Evolutionary conservation across 1,284 basidiomycete genomes (phyloP).

Genomic region (Afroboletus lepidellus): DNA sequence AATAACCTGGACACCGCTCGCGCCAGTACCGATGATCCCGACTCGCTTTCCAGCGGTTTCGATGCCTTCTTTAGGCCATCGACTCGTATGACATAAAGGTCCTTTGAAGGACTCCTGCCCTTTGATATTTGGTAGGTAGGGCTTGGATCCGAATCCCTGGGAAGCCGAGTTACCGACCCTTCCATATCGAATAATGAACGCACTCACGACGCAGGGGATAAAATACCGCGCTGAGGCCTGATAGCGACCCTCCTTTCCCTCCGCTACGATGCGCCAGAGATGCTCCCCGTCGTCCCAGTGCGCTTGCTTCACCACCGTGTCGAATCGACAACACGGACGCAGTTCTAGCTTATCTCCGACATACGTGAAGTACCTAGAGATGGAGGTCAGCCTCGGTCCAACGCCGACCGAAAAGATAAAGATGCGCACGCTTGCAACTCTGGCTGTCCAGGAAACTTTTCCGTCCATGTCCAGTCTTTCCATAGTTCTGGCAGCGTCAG

Average conservation of each 20-base stretch:
- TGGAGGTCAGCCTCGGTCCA: background rate
- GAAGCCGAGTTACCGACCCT: background rate
- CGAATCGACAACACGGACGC: constrained; percentile 15
- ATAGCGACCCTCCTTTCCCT: constrained; percentile 8
- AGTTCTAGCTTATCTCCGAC: constrained; percentile 16
- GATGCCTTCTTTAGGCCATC: constrained; percentile 16
- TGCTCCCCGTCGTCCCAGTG: constrained; percentile 18
- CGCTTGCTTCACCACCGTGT: constrained; percentile 13
- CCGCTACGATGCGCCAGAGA: constrained; percentile 12
- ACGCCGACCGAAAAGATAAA: background rate
- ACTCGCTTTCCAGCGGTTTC: constrained; percentile 12
- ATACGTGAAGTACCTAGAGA: constrained; percentile 18
- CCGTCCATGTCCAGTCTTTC: constrained; percentile 23
- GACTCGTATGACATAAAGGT: constrained; percentile 5
- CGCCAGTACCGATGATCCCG: constrained; percentile 14
- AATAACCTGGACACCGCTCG: constrained; percentile 9
- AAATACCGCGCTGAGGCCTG: constrained; percentile 9
- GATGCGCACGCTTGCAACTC: constrained; percentile 13
- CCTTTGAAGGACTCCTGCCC: constrained; percentile 14
- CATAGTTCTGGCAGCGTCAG: constrained; percentile 17
- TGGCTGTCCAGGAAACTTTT: constrained; percentile 15
- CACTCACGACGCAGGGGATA: constrained; percentile 12
- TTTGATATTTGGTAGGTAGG: constrained; percentile 13
- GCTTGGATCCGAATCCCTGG: constrained; percentile 12
- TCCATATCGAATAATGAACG: background rate